Percentiles rank a stretch among this genome's conserved stretches.
These are phyloP conservation scores for Colletotrichum sp. DNA, from an alignment of 2,329 filamentous ascomycete species.

Conservation along the genomic window DNA sequence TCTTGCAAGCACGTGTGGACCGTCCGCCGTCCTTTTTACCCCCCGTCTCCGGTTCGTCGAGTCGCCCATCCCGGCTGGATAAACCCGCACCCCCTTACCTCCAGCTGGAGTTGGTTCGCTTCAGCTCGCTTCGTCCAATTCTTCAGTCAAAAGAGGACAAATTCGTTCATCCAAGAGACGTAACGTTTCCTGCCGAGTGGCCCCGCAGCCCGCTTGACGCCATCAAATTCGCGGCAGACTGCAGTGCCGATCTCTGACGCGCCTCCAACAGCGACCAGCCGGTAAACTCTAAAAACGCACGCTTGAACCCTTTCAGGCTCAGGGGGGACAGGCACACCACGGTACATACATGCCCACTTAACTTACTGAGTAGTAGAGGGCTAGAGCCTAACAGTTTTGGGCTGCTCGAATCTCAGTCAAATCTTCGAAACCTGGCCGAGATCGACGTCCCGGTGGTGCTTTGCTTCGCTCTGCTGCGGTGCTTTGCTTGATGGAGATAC, in stretches of 20 bases:
- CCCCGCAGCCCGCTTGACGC: not conserved
- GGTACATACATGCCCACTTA: not conserved
- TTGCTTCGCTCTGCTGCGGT: not conserved
- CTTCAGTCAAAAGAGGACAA: not conserved
- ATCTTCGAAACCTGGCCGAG: not conserved
- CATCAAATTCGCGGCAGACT: not conserved
- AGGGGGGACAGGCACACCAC: not conserved
- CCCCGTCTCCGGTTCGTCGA: not conserved
- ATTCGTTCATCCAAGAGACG: not conserved
- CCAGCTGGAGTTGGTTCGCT: not conserved
- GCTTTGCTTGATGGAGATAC: conserved; percentile 1
- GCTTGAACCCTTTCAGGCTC: conserved; percentile 15
- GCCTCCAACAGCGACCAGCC: not conserved
- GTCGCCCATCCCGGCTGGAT: not conserved
- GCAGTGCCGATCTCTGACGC: conserved; percentile 9
- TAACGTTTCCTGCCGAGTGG: not conserved
- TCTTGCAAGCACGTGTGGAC: not conserved
- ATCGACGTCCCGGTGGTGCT: not conserved
- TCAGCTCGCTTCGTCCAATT: not conserved
- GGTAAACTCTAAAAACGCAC: conserved; percentile 18
- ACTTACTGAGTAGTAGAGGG: not conserved
- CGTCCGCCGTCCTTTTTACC: not conserved
- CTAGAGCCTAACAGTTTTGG: conserved; percentile 7
- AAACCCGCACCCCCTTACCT: not conserved
- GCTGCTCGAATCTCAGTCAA: not conserved